These are phyloP conservation scores for Pterocarpus macrocarpus DNA, from an alignment of 306 rosid species.

Conservation along the genomic window DNA sequence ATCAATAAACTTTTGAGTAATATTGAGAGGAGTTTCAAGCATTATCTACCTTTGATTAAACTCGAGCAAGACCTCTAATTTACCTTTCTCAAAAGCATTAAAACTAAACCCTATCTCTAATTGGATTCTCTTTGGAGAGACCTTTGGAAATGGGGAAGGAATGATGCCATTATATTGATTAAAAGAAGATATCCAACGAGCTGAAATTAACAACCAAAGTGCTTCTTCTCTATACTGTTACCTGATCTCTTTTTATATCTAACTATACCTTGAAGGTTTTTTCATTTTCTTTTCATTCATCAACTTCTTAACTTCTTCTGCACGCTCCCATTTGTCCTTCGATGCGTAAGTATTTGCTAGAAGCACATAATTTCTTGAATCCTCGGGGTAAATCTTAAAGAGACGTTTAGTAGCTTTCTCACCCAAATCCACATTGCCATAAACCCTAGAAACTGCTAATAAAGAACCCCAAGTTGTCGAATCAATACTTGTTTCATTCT, in stretches of 20 bases:
- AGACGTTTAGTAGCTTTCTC: conserved; percentile 73
- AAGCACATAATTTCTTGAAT: conserved; percentile 71
- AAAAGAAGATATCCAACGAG: conserved; percentile 13
- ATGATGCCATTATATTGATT: background rate
- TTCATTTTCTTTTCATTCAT: conserved; percentile 58
- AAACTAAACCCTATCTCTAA: background rate
- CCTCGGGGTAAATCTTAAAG: conserved; percentile 62
- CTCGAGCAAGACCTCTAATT: conserved; percentile 83
- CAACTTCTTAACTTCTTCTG: conserved; percentile 63
- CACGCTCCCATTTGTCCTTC: conserved; percentile 65
- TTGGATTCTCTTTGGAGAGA: background rate
- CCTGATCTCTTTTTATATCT: conserved; percentile 49
- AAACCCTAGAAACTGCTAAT: conserved; percentile 73
- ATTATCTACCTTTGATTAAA: conserved; percentile 71
- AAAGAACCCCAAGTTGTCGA: conserved; percentile 78
- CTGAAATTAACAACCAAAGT: conserved; percentile 8
- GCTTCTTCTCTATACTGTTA: conserved; percentile 27
- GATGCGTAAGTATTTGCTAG: conserved; percentile 76
- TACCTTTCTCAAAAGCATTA: background rate
- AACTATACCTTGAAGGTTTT: conserved; percentile 71
- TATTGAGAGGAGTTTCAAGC: conserved; percentile 78
- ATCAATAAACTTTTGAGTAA: conserved; percentile 88
- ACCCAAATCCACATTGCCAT: conserved; percentile 70
- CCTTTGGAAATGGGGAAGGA: background rate
- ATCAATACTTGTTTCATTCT: conserved; percentile 52